Percentiles rank a stretch among this genome's conserved stretches.
phyloP scores from a whole-genome alignment of 1,284 basidiomycete genomes.

The Inonotus hispidus region DNA sequence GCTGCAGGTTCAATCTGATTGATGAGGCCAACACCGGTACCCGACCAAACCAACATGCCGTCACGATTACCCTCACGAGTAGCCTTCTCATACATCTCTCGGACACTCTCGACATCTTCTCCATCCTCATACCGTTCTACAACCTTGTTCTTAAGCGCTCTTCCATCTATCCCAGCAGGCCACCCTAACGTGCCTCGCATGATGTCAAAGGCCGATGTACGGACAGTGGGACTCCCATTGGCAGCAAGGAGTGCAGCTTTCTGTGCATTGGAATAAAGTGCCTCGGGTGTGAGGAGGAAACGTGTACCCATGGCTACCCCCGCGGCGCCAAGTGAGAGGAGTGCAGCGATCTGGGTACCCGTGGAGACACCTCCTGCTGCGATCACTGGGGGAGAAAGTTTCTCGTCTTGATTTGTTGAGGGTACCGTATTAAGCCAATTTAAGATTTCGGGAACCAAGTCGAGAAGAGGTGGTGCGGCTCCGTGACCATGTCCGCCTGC shows the following conservation, averaged over 20 bases:
- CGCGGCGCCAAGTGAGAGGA: constrained; percentile 58
- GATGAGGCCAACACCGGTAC: constrained; percentile 59
- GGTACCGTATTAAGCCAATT: constrained; percentile 20
- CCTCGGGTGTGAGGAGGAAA: constrained; percentile 63
- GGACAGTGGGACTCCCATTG: constrained; percentile 41
- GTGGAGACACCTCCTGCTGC: constrained; percentile 52
- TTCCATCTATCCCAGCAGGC: constrained; percentile 64
- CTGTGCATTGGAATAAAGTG: constrained; percentile 50
- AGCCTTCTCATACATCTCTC: constrained; percentile 40
- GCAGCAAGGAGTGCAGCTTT: constrained; percentile 53
- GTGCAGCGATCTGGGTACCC: constrained; percentile 57
- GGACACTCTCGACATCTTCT: constrained; percentile 38
- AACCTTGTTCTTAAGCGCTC: constrained; percentile 51
- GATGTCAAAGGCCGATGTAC: constrained; percentile 63
- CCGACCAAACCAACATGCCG: constrained; percentile 64
- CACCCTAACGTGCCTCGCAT: constrained; percentile 55
- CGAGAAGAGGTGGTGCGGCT: constrained; percentile 51
- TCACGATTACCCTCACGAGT: constrained; percentile 38
- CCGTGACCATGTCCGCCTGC: constrained; percentile 66
- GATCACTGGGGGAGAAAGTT: constrained; percentile 43
- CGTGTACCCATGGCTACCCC: constrained; percentile 69
- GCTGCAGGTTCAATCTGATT: constrained; percentile 48
- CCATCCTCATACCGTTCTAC: constrained; percentile 55
- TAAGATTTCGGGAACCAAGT: constrained; percentile 53
- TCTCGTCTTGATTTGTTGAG: background rate